A percentile compares a stretch with the other conserved stretches of the same genome.
Conservation (phyloP, 1,284 basidiomycete genomes). For the Cutaneotrichosporon mucoides region DNA sequence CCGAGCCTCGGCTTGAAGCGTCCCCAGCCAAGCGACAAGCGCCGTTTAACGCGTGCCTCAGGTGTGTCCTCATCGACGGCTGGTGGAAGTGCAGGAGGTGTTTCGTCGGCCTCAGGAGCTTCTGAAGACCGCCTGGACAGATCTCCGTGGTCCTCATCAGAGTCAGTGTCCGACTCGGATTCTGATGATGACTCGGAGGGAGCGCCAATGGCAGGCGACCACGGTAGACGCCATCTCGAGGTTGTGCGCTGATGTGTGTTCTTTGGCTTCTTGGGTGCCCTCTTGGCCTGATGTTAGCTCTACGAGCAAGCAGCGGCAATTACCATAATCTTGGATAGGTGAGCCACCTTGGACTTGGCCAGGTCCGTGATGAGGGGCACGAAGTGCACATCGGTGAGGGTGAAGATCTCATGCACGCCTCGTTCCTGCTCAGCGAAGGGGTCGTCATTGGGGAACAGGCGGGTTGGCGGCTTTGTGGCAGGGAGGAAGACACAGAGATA, state of each 20-base stretch:
- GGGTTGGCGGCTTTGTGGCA: constrained; percentile 20
- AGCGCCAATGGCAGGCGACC: background rate
- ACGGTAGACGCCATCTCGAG: constrained; percentile 18
- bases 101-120: constrained; percentile 38
- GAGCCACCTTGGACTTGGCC: constrained; percentile 22
- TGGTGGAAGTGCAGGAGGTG: constrained; percentile 13
- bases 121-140: background rate
- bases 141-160: constrained; percentile 2
- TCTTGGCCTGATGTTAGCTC: constrained; percentile 13
- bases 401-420: constrained; percentile 29
- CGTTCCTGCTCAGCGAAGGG: constrained; percentile 9
- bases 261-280: constrained; percentile 17
- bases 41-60: constrained; percentile 20
- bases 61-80: constrained; percentile 2
- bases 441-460: constrained; percentile 28
- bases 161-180: constrained; percentile 12
- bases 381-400: constrained; percentile 36
- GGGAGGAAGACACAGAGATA: constrained; percentile 47
- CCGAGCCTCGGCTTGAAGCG: constrained; percentile 32
- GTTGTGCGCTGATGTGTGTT: background rate
- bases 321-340: constrained; percentile 26
- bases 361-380: constrained; percentile 33
- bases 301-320: no score
- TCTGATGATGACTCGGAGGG: constrained; percentile 3
- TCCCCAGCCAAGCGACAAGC: constrained; percentile 28